These are phyloP conservation scores for Chrysosporium queenslandicum DNA, from an alignment of 2,329 filamentous ascomycete species.

Conservation along the genomic window DNA sequence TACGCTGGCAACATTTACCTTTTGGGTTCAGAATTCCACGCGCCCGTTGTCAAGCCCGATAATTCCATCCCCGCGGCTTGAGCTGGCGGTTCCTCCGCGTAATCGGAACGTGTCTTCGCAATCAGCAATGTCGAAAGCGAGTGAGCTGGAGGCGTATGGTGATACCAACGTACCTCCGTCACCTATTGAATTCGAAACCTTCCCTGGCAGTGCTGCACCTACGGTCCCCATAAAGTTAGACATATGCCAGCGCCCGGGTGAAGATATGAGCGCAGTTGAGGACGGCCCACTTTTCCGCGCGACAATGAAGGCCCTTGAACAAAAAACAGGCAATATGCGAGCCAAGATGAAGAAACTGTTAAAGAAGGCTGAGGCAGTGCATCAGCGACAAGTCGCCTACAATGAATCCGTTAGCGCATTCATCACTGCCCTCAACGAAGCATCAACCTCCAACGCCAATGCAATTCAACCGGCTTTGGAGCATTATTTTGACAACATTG, in stretches of 20 bases:
- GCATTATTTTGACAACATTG: slow-evolving; percentile 96
- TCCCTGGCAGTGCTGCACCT: not conserved
- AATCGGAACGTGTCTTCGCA: slow-evolving; percentile 77
- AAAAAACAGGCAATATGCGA: slow-evolving; percentile 92
- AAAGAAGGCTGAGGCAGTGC: slow-evolving; percentile 82
- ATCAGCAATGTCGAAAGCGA: slow-evolving; percentile 73
- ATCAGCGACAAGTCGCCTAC: slow-evolving; percentile 66
- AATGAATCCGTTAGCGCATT: slow-evolving; percentile 79
- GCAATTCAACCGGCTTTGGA: slow-evolving; percentile 95
- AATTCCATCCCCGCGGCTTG: slow-evolving; percentile 58
- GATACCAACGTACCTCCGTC: slow-evolving; percentile 20
- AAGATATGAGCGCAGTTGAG: slow-evolving; percentile 75
- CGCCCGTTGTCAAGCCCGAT: slow-evolving; percentile 41
- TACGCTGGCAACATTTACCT: slow-evolving; percentile 83
- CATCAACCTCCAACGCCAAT: slow-evolving; percentile 82
- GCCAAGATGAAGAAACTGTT: slow-evolving; percentile 91
- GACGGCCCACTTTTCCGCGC: slow-evolving; percentile 93
- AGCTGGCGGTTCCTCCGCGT: slow-evolving; percentile 62
- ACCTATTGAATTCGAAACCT: slow-evolving; percentile 17
- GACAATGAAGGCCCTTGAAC: slow-evolving; percentile 90
- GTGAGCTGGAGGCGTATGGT: slow-evolving; percentile 50
- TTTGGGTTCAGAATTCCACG: slow-evolving; percentile 69
- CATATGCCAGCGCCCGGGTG: slow-evolving; percentile 74
- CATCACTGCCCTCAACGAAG: slow-evolving; percentile 75
- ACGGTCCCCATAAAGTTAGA: slow-evolving; percentile 61